Conservation (phyloP, 768 basidiomycete species). For the Auriculariales sp. region DNA sequence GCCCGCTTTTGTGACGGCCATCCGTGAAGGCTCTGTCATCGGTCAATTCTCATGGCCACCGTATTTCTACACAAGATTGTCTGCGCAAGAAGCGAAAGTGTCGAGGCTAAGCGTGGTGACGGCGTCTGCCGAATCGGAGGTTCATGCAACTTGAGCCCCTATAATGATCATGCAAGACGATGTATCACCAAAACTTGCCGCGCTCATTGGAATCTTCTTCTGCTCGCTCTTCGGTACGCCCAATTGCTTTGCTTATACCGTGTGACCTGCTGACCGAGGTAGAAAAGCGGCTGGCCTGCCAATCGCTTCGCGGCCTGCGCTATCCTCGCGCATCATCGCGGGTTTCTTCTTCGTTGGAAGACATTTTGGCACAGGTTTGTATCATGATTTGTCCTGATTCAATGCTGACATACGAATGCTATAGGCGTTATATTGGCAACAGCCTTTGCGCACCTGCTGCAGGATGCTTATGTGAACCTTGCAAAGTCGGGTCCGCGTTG, state of each 20-base stretch:
- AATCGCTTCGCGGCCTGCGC: background rate
- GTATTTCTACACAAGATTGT: too few species aligned
- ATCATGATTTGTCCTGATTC: background rate
- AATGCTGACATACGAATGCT: background rate
- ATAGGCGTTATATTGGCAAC: conserved; percentile 69
- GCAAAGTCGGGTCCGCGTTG: conserved; percentile 32
- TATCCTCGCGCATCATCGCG: background rate
- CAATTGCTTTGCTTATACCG: conserved; percentile 8
- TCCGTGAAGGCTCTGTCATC: too few species aligned
- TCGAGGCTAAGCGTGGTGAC: too few species aligned
- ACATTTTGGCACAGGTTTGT: conserved; percentile 63
- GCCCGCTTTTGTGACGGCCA: too few species aligned
- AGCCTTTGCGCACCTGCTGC: conserved; percentile 67
- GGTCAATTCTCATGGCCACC: too few species aligned
- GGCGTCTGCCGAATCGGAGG: too few species aligned
- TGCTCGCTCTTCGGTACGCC: conserved; percentile 47
- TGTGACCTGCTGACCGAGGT: background rate
- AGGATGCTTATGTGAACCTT: conserved; percentile 57
- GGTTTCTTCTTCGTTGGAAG: conserved; percentile 67
- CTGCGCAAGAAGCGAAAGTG: too few species aligned
- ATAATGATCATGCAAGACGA: too few species aligned
- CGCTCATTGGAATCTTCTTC: conserved; percentile 29
- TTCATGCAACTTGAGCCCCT: too few species aligned
- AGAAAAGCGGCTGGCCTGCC: conserved; percentile 9
- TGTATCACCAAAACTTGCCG: background rate